Base-by-base conservation (phyloP, 2,329 filamentous ascomycete species). In the Whalleya microplaca region DNA sequence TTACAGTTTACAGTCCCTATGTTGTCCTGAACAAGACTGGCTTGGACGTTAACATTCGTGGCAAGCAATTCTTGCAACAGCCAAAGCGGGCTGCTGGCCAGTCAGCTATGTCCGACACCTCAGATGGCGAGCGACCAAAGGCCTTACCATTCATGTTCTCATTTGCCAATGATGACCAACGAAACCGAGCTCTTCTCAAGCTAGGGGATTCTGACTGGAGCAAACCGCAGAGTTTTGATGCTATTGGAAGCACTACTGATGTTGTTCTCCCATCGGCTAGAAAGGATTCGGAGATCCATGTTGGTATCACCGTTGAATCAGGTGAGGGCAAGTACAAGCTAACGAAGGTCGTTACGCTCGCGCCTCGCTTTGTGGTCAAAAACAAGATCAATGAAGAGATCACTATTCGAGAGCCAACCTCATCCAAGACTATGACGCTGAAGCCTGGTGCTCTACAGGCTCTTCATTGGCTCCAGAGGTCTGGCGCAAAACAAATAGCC, bases 241-340 rank as follows among this genome's bases (percentile, higher is more conserved):
- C 95, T 19, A 95, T 99, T 62, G 95, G 95, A 29, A 98, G 94
- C 68, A 92, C 89, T 0, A 89, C 92, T 16, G 93, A 97, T 66
- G 90, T 96, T 37, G 84, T 95, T 32, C 80, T 99, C 32, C 89
- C 90, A 48, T 91, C 92, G 0, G 76, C 83, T 1, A 84, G 82
- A 42, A 87, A 84, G 43, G 83, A 81, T 54, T 88, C 88, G 2
- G 95, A 99, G 72, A 93, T 98, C 68, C 92, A 98, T 67, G 83
- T 96, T 6, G 95, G 95, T 45, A 86, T 99, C 47, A 94, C 89
- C 1, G 88, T 99, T 27, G 86, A 91, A 55, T 89, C 96, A 55
- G 95, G 95, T 10, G 90, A 96, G 68, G 95, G 95, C 67, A 99
- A 99, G 75, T 99, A 98, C 79, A 98, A 96, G 73, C 81, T 99